Evolutionary conservation across 1,284 basidiomycete species (phyloP), one percentile per base, ranked within the genome.

Genomic region (Inonotus hispidus): DNA sequence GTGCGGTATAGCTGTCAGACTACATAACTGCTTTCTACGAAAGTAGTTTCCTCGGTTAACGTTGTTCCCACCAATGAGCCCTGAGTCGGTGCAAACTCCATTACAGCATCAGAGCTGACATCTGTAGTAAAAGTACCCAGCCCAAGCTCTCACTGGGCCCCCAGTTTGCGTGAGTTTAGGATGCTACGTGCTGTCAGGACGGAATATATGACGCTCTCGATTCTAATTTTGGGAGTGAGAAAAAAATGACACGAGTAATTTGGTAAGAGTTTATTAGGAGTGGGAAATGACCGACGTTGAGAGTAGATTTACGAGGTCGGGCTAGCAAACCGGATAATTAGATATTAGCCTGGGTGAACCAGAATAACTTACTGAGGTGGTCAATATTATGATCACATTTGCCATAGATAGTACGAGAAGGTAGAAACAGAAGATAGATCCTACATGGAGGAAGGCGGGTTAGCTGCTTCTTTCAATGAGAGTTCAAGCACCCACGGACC

Each of bases 201-300:
- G 13, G 57, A 59, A 29, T 59, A 47, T 16, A 59, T 49, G 10
- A 59, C 57, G 3, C 57, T 29, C 27, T 59, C 57, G 6, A 59
- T 52, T 13, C 57, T 59, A 16, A 37, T 4, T n/a, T 10, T 11
- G n/a, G 29, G n/a, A 6, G n/a, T 43, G 41, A 19, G 41, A 14
- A 7, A 32, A 16, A 13, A 14, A 19, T 32, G 35, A 35, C 4
- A 10, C 35, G 13, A n/a, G 50, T 35, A 11, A 32, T 35, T 14
- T 19, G n/a, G n/a, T n/a, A n/a, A n/a, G n/a, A 14, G 11, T 8
- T 32, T 11, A 35, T 8, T n/a, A n/a, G n/a, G n/a, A n/a, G n/a
- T n/a, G n/a, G n/a, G 8, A 27, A 8, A n/a, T 32, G 29, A 52
- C 50, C 32, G 32, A 52, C 50, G 32, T 27, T 32, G 50, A 52